Base-by-base conservation (phyloP, 2,329 filamentous ascomycete species). In the Orbilia oligospora region DNA sequence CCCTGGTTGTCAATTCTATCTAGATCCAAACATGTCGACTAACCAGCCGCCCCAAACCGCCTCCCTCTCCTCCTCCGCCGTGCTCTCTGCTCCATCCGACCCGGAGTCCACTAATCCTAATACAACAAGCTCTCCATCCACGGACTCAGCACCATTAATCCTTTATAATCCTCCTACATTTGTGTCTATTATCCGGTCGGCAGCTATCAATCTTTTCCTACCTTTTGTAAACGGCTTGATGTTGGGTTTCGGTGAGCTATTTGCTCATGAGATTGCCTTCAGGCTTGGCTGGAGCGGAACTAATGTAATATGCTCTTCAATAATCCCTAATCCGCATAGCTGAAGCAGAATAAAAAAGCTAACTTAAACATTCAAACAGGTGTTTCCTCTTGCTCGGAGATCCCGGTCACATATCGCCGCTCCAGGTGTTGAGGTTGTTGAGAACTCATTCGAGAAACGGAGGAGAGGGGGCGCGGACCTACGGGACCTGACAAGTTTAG, bases 141-240 rank as follows among this genome's bases (percentile, higher is more conserved):
- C n/a, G 6, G 86, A 86, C 67, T 91, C 89, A 10, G 88, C 90
- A 0, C 91, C 91, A 8, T 85, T 97, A 82, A 91, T 97, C 58
- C 89, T 98, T 56, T 99, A 98, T 88, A 90, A 90, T 81, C 93
- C 94, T 2, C 94, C 96, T 1, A 97, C 94, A 0, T 83, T 97
- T 53, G 97, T 93, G 93, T 90, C 92, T 9, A 85, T 99, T 80
- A 81, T 97, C 69, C 90, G 95, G 70, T 93, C 96, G 44, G 93
- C 94, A 16, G 94, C 94, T 5, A 99, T 99, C 86, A 99, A 99
- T 84, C 87, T 99, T n/a, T 83, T 99, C 0, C 86, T 99, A 20
- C 96, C 96, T 0, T 99, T 99, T 83, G 90, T 99, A 83, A 99
- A 99, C 86, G 96, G 96, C 56, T 89, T 99, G 87, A 99, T 99